These are phyloP conservation scores for sorghum (Sorghum bicolor) DNA, from an alignment of 176 grass and related monocot genomes.

Conservation along the genomic window Sorghum_bicolor_NCBIv3 NC_012871.2:70567501-70568000, in stretches of 20 bases:
- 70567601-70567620: slow-evolving; percentile 40
- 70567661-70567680: not conserved
- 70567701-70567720: too few species aligned
- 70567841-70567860: slow-evolving; percentile 18
- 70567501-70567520: not conserved
- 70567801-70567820: slow-evolving; percentile 27
- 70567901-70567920: not conserved
- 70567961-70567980: not conserved
- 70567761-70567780: not conserved
- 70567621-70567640: not conserved
- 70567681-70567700: not conserved
- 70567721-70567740: not conserved
- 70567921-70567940: not conserved
- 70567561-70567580: not conserved
- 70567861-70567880: not conserved
- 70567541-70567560: not conserved
- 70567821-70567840: not conserved
- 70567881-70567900: not conserved
- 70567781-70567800: slow-evolving; percentile 32
- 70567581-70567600: slow-evolving; percentile 4
- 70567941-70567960: slow-evolving; percentile 19
- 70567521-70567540: not conserved
- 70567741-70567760: slow-evolving; percentile 29
- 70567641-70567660: not conserved
- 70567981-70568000: too few species aligned